Evolutionary conservation across 805 yeast genomes (phyloP).

Genomic region (Candida chilensis): DNA sequence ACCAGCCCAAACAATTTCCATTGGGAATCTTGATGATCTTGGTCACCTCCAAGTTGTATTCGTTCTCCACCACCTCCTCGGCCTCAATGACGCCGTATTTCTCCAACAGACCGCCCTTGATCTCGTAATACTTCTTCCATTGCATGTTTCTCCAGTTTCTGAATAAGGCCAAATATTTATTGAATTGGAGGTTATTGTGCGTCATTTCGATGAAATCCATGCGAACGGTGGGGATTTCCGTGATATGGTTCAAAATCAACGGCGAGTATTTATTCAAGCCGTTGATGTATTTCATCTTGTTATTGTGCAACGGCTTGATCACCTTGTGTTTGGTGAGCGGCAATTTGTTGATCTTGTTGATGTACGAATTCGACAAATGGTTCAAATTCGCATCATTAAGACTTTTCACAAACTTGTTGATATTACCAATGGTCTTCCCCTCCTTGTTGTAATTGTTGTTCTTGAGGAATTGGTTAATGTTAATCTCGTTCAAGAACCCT

Average conservation of each 20-base stretch:
- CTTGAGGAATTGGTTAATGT: not conserved
- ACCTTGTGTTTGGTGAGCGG: not conserved
- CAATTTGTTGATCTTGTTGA: not conserved
- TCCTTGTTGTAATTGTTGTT: slow-evolving; percentile 1
- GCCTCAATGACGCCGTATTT: no score
- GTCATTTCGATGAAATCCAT: not conserved
- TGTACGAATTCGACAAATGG: not conserved
- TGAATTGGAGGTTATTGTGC: not conserved
- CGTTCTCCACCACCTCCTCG: not conserved
- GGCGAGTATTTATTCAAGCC: slow-evolving; percentile 1
- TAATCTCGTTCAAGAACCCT: not conserved
- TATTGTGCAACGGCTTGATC: not conserved
- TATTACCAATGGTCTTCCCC: not conserved
- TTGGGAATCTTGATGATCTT: not conserved
- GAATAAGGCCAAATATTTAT: not conserved
- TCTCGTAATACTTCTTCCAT: slow-evolving; percentile 40
- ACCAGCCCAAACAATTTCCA: slow-evolving; percentile 1
- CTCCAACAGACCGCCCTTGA: slow-evolving; percentile 32
- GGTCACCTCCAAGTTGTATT: not conserved
- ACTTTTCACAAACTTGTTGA: not conserved
- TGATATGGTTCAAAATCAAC: not conserved
- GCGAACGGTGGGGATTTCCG: not conserved
- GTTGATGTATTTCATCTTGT: not conserved
- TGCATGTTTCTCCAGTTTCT: slow-evolving; percentile 30
- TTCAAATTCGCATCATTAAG: not conserved